These are phyloP conservation scores for Pirum gemmata DNA, from an alignment of 78 protist species.

Conservation along the genomic window DNA sequence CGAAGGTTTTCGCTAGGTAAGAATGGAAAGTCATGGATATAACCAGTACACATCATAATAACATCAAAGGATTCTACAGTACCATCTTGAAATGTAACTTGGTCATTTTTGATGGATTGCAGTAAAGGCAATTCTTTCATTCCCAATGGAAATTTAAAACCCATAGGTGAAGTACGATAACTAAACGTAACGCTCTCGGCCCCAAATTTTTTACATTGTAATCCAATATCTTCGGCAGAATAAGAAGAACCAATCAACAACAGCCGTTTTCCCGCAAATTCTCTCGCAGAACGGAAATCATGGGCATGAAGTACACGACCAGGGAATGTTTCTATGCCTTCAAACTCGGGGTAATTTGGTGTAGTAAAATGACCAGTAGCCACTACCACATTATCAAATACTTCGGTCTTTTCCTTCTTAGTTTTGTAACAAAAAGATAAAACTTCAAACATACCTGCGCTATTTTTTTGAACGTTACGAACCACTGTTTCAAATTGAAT, in stretches of 20 bases:
- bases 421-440: no score
- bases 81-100: no score
- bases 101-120: no score
- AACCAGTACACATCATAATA: no score
- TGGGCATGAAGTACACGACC: constrained; percentile 43
- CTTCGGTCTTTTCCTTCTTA: background rate
- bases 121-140: no score
- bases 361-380: background rate
- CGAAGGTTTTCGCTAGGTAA: no score
- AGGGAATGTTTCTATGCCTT: background rate
- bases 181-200: background rate
- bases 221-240: constrained; percentile 30
- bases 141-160: background rate
- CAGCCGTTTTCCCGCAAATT: background rate
- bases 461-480: no score
- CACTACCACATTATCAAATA: background rate
- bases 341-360: background rate
- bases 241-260: constrained; percentile 30
- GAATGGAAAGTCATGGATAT: no score
- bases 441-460: no score
- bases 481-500: no score
- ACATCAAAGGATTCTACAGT: no score
- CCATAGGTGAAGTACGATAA: constrained; percentile 1
- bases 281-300: constrained; percentile 9
- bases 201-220: constrained; percentile 15